Evolutionary conservation across 2,329 filamentous ascomycete species (phyloP).

Genomic region (Keithomyces neogunnii): DNA sequence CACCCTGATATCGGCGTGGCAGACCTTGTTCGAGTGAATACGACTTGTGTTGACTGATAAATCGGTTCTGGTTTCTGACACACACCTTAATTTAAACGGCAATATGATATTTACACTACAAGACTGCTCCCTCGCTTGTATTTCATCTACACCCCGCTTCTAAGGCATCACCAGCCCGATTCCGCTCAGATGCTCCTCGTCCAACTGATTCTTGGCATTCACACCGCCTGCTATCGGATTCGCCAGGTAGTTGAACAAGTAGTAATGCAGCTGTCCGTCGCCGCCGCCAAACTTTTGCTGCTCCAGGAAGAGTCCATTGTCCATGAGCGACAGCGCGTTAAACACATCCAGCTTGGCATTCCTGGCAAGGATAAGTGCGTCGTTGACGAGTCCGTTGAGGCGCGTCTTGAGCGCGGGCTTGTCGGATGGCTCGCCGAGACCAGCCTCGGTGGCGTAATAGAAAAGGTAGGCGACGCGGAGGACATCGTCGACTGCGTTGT

Average conservation of each 20-base stretch:
- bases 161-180: constrained; percentile 77
- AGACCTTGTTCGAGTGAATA: too few species aligned
- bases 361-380: constrained; percentile 84
- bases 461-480: constrained; percentile 92
- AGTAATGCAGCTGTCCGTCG: constrained; percentile 93
- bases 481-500: constrained; percentile 63
- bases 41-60: too few species aligned
- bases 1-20: too few species aligned
- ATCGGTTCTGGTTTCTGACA: too few species aligned
- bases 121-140: too few species aligned
- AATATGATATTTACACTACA: too few species aligned
- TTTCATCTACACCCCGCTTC: constrained; percentile 5
- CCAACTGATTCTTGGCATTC: constrained; percentile 67
- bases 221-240: constrained; percentile 80
- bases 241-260: constrained; percentile 93
- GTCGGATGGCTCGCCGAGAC: constrained; percentile 50
- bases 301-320: constrained; percentile 89
- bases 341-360: constrained; percentile 84
- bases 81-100: too few species aligned
- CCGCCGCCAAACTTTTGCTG: constrained; percentile 92
- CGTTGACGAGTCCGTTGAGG: constrained; percentile 71
- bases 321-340: constrained; percentile 87
- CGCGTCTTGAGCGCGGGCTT: constrained; percentile 61
- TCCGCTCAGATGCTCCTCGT: constrained; percentile 71
- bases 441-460: constrained; percentile 86